These are phyloP conservation scores for Solanum rostratum DNA, from an alignment of 257 asterid species.

Conservation along the genomic window DNA sequence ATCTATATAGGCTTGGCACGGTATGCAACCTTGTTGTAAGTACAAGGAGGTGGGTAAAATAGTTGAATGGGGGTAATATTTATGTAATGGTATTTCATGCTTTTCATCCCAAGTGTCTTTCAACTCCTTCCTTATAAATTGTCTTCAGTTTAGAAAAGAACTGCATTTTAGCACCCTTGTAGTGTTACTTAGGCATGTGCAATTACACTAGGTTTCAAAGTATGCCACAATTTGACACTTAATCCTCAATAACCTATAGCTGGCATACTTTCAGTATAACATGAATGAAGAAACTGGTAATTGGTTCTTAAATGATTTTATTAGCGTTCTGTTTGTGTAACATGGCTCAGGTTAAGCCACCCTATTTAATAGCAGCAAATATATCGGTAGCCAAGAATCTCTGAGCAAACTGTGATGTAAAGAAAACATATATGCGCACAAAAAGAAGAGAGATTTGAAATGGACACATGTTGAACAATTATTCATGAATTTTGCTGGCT, in stretches of 20 bases:
- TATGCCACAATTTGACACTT: neutral
- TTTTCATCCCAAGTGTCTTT: neutral
- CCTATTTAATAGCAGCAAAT: neutral
- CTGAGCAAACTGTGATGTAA: neutral
- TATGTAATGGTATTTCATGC: neutral
- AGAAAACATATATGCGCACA: neutral
- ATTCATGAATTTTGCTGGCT: neutral
- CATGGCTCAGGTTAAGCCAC: neutral
- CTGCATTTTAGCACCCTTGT: neutral
- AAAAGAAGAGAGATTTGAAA: neutral
- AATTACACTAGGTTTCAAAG: neutral
- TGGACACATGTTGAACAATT: neutral
- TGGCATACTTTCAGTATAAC: neutral
- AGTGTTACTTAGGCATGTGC: neutral
- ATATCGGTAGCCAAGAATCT: neutral
- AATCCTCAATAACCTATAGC: neutral
- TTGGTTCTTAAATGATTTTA: neutral
- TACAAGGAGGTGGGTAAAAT: neutral
- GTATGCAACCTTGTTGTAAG: neutral
- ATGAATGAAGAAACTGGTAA: neutral
- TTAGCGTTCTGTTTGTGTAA: neutral
- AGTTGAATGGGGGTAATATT: neutral
- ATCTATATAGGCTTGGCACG: neutral
- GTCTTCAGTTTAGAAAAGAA: neutral
- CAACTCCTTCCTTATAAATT: neutral